phyloP scores from a whole-genome alignment of 345 rosid genomes.

The Eucalyptus leucophloia region DNA sequence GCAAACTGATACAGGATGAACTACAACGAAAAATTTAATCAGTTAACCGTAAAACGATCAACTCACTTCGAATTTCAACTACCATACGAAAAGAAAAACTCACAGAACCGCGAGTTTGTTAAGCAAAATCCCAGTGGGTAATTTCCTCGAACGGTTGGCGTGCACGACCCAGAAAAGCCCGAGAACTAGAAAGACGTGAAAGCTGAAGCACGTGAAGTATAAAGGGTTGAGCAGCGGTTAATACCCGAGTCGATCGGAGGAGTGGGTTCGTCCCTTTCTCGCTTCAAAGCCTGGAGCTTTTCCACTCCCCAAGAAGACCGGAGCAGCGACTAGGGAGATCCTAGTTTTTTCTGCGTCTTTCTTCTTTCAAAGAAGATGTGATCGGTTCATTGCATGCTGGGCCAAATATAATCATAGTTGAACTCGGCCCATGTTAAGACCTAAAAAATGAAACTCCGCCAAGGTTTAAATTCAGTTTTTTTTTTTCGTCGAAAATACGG shows the following conservation, averaged over 20 bases:
- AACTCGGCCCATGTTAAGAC: background rate
- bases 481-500: too few relatives aligned
- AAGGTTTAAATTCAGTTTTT: background rate
- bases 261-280: background rate
- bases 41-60: background rate
- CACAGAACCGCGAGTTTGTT: background rate
- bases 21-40: too few relatives aligned
- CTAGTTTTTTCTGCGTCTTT: accelerated
- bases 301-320: background rate
- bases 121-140: background rate
- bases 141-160: background rate
- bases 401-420: background rate
- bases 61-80: background rate
- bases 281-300: background rate
- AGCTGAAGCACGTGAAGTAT: background rate
- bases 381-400: accelerated
- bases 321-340: accelerated
- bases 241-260: background rate
- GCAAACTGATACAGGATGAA: too few relatives aligned
- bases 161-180: background rate
- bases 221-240: background rate
- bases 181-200: background rate
- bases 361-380: accelerated
- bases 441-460: background rate
- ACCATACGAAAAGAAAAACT: background rate